Base-by-base conservation (phyloP, 345 rosid species). In the Triadica sebifera region DNA sequence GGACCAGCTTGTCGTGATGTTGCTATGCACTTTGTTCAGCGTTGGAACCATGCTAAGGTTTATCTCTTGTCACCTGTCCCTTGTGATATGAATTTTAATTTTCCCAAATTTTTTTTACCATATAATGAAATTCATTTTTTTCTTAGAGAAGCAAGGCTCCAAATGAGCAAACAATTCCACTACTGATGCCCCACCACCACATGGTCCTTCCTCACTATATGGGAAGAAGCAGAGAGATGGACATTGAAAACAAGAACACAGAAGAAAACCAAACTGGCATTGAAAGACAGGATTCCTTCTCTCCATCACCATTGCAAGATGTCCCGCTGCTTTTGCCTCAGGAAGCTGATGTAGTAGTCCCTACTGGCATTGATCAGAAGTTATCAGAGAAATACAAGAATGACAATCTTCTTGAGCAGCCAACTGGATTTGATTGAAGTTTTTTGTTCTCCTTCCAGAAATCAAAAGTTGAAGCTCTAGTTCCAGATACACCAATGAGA, bases 41-140 rank as follows among this genome's bases (percentile, higher is more conserved):
- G 98, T 45, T 94, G 98, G 98, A 94, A 94, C 76, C 97, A 94
- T 82, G 97, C 98, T 15, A 94, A 92, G 97, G 97, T 91, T 77
- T 72, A 65, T 70, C 20, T 68, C 59, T 50, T 64, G 34, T 29
- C 2, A 29, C 34, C 34, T 29, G 34, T 70, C 20, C 65, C 59
- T 50, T 64, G 4, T 52, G 20, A 55, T 65, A 49, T 61, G 25
- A 22, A 2, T 24, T 24, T 16, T 68, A 57, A 43, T 12, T 11
- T 63, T 2, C 67, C 17, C 15, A 22, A 49, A 67, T 64, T 47
- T 8, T 43, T 46, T 38, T 46, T 38, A 24, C 71, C 65, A 65
- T 73, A 73, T 80, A 46, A 79, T 43, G 39, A 45, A 20, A 25
- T 6, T 66, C 65, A 41, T 7, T 73, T 34, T n/a, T 6, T 25